Conservation (phyloP, 768 basidiomycete genomes). For the Phaeotremella fagi region DNA sequence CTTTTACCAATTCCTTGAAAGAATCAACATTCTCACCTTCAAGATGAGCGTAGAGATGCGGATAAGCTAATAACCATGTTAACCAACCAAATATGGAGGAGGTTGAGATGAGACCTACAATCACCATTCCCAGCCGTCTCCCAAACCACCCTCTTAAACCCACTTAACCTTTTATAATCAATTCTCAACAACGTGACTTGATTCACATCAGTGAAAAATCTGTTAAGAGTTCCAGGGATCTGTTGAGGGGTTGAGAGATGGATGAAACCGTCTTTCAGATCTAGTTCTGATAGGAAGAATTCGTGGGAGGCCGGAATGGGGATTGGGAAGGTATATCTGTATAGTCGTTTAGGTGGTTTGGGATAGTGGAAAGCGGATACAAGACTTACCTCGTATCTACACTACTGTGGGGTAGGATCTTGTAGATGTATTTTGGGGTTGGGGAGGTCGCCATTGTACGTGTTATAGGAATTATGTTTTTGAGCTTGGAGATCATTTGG, state of each 20-base stretch:
- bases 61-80: conserved; percentile 22
- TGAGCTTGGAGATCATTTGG: no score
- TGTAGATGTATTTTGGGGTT: conserved; percentile 48
- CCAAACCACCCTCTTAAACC: conserved; percentile 47
- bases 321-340: conserved; percentile 38
- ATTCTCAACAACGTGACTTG: conserved; percentile 40
- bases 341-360: no score
- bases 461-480: no score
- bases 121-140: conserved; percentile 10
- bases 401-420: conserved; percentile 48
- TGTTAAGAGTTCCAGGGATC: conserved; percentile 49
- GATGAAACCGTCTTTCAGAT: conserved; percentile 53
- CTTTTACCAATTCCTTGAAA: conserved; percentile 35
- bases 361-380: not conserved
- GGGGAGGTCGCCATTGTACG: no score
- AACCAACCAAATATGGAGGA: no score
- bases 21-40: conserved; percentile 48
- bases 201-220: conserved; percentile 50
- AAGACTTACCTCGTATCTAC: conserved; percentile 29
- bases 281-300: conserved; percentile 51
- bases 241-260: conserved; percentile 53
- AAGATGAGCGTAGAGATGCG: conserved; percentile 45
- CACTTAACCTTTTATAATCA: conserved; percentile 33
- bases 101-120: not conserved
- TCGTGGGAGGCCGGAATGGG: conserved; percentile 47